Evolutionary conservation across 768 basidiomycete genomes (phyloP).

Genomic region (Boletellus sp.): DNA sequence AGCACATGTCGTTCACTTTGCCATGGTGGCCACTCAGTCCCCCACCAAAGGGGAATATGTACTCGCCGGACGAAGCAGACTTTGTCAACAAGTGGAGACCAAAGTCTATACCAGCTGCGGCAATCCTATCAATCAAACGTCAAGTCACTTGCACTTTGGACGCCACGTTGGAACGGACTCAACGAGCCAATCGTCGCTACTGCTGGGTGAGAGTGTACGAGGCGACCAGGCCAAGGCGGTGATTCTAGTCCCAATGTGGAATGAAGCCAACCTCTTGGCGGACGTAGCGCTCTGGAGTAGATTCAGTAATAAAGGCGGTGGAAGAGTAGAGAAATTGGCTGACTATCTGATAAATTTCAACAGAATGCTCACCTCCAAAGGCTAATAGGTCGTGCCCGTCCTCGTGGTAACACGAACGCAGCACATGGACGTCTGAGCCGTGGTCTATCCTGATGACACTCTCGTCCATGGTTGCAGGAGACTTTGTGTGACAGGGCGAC

Average conservation of each 20-base stretch:
- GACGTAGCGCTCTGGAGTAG: slow-evolving; percentile 39
- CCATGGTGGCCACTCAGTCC: slow-evolving; percentile 81
- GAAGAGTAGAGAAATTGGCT: slow-evolving; percentile 24
- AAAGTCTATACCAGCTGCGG: slow-evolving; percentile 64
- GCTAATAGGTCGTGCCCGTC: slow-evolving; percentile 69
- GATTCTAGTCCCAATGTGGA: slow-evolving; percentile 66
- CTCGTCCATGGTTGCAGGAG: slow-evolving; percentile 38
- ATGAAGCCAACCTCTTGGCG: slow-evolving; percentile 57
- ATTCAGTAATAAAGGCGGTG: slow-evolving; percentile 6
- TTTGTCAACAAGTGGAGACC: slow-evolving; percentile 69
- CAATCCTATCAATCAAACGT: slow-evolving; percentile 45
- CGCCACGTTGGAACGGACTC: slow-evolving; percentile 47
- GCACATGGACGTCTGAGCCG: slow-evolving; percentile 54
- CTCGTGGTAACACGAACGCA: slow-evolving; percentile 60
- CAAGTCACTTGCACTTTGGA: slow-evolving; percentile 6
- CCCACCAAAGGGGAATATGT: slow-evolving; percentile 69
- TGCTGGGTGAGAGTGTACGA: slow-evolving; percentile 60
- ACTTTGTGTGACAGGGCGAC: neutral
- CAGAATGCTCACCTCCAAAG: slow-evolving; percentile 67
- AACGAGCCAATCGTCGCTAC: slow-evolving; percentile 62
- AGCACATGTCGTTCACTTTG: slow-evolving; percentile 72
- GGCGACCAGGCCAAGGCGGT: slow-evolving; percentile 81
- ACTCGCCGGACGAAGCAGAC: slow-evolving; percentile 43
- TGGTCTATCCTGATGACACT: slow-evolving; percentile 52
- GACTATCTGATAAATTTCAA: slow-evolving; percentile 66